Evolutionary conservation across 2,329 filamentous ascomycete genomes (phyloP).

Genomic region (Aspergillus bombycis): DNA sequence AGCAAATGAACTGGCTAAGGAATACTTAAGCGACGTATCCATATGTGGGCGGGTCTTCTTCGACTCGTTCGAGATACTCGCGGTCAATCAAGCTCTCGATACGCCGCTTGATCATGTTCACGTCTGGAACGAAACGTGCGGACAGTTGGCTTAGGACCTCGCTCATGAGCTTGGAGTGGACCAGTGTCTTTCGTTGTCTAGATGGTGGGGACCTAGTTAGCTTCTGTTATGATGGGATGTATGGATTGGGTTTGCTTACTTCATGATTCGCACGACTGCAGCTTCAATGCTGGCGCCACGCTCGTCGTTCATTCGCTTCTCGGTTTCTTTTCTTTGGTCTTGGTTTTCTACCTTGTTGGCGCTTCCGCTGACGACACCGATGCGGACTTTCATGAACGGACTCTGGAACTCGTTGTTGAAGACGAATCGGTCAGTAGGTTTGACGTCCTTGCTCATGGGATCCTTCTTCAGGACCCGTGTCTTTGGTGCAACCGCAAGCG

Average conservation of each 20-base stretch:
- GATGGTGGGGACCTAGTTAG: slow-evolving; percentile 1
- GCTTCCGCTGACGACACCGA: slow-evolving; percentile 75
- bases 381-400: slow-evolving; percentile 85
- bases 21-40: slow-evolving; percentile 46
- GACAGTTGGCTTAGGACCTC: slow-evolving; percentile 55
- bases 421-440: slow-evolving; percentile 73
- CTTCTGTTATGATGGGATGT: background rate
- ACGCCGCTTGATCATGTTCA: slow-evolving; percentile 56
- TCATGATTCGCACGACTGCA: slow-evolving; percentile 58
- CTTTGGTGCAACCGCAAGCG: slow-evolving; percentile 80
- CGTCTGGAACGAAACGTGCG: slow-evolving; percentile 53
- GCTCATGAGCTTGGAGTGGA: slow-evolving; percentile 53
- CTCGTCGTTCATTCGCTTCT: slow-evolving; percentile 55
- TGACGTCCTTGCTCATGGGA: slow-evolving; percentile 76
- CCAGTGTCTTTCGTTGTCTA: slow-evolving; percentile 53
- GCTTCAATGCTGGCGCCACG: slow-evolving; percentile 55
- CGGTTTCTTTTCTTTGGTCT: slow-evolving; percentile 57
- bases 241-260: slow-evolving; percentile 37
- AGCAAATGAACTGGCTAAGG: background rate
- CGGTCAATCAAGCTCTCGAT: slow-evolving; percentile 58
- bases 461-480: slow-evolving; percentile 80
- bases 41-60: slow-evolving; percentile 49
- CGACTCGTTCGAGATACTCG: slow-evolving; percentile 54
- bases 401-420: slow-evolving; percentile 83
- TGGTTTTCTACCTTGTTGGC: slow-evolving; percentile 82